Base-by-base conservation (phyloP, 2,329 filamentous ascomycete genomes). In the Fusarium pseudograminearum region DNA sequence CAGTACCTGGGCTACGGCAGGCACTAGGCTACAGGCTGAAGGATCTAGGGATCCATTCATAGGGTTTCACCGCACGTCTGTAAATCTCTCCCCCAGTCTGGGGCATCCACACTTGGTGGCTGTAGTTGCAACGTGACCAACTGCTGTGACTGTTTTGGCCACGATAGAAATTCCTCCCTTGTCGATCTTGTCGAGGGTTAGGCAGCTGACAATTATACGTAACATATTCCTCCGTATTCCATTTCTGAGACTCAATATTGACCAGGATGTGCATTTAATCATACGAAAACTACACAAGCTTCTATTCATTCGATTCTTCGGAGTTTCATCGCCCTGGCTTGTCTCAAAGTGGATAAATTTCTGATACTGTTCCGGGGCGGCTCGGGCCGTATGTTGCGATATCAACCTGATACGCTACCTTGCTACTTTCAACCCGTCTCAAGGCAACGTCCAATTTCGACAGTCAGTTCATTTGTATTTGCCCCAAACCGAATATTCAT, bases 81-180 rank as follows among this genome's bases (percentile, higher is more conserved):
- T 28, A 48, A 44, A 51, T 65, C 53, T 48, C 53, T 46, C 60
- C 60, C 61, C 33, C 60, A 41, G 34, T 34, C 61, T 15, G 40
- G 40, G 40, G 40, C 61, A 59, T 38, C 40, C 57, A 50, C 57
- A 45, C 20, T 26, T 41, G 51, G 57, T 46, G 64, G 63, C 63
- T 67, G 14, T 26, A 33, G 22, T 22, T 52, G 46, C 11, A 67
- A 47, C 57, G 64, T 67, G 64, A 67, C 62, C 62, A 67, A n/a
- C 24, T 4, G 28, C 33, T 46, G 30, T 65, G 53, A 65, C 62
- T 65, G 41, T 38, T 65, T 28, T 42, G 24, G 40, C 44, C 34
- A 45, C 46, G 28, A 47, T 38, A 36, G 46, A 60, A 60, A 47
- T 22, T 30, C 18, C 20, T 31, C 36, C 48, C 20, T 34, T 34